Evolutionary conservation across 192 early-diverging fungal species (phyloP).

Genomic region (Umbelopsis sp.): DNA sequence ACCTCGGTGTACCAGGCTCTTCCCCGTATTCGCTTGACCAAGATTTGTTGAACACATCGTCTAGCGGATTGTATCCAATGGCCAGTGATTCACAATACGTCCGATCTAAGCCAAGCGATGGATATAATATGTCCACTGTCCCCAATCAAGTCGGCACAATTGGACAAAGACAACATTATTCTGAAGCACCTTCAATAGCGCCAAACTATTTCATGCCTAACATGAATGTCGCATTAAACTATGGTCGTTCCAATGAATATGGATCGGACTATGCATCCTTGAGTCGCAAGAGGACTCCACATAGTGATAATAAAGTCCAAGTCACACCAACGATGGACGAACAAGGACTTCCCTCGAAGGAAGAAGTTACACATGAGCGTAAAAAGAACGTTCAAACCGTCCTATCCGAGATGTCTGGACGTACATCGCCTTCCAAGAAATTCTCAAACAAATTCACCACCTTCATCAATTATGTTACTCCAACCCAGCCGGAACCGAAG

Average conservation of each 20-base stretch:
- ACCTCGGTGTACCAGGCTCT: too few species aligned
- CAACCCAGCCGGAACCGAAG: not conserved
- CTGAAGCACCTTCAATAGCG: constrained; percentile 6
- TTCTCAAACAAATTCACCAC: not conserved
- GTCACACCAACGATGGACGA: not conserved
- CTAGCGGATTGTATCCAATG: not conserved
- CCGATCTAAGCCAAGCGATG: not conserved
- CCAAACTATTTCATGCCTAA: constrained; percentile 10
- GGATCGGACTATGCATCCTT: not conserved
- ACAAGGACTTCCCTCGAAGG: not conserved
- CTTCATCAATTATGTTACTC: constrained; percentile 1
- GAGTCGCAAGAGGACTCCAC: not conserved
- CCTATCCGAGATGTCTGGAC: not conserved
- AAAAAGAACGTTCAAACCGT: constrained; percentile 17
- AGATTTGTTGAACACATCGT: not conserved
- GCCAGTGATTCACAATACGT: constrained; percentile 11
- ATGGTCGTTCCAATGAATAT: not conserved
- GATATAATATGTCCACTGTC: not conserved
- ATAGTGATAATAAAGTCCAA: not conserved
- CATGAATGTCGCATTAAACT: constrained; percentile 10
- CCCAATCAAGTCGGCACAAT: constrained; percentile 7
- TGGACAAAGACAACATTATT: constrained; percentile 10
- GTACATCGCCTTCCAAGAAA: not conserved
- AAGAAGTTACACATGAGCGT: constrained; percentile 2
- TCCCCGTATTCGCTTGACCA: constrained; percentile 1